Base-by-base conservation (phyloP, 495 filamentous ascomycete genomes). In the Neurospora sp. region DNA sequence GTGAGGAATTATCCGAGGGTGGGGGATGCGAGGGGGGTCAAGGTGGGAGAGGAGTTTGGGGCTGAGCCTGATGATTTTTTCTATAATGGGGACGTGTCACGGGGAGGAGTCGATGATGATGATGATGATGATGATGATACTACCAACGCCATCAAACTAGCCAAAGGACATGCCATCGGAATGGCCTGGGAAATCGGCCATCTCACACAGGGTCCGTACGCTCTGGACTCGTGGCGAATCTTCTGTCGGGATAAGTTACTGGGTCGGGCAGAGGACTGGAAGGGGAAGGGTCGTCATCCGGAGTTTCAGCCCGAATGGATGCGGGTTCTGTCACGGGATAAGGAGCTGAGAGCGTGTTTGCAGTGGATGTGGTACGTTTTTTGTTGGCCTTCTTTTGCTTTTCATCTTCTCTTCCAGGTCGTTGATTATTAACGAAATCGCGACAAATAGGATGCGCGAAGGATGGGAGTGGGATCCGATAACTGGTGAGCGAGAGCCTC, bases 181-280 rank as follows among this genome's bases (percentile, higher is more conserved):
- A 80, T 81, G 3, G 91, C 88, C 6, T 97, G 93, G 91, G 95
- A 98, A 75, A 89, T 97, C 72, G 94, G 90, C 0, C 92, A 97
- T 78, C 77, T 98, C 42, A 93, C 94, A 0, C 90, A 92, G n/a
- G 95, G 96, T 2, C 86, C 89, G 2, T 98, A 98, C 80, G 92
- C 94, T 0, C 81, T 97, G 44, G 95, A 98, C 80, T 93, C 90
- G 73, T 98, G 94, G 93, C 87, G 96, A 4, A 97, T 98, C 71
- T 98, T 98, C 79, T 97, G 93, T 77, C 86, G 95, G 1, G 95
- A 98, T 80, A 85, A 85, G 65, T 78, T 97, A 39, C 84, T 94
- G 3, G 90, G 87, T 0, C 72, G 88, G 27, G 89, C 89, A 8
- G 76, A 79, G 2, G 87, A 88, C 69, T 92, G 90, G 87, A 89